Evolutionary conservation across 176 grass and related monocot species (phyloP).

Genomic region (Aegilops speltoides): DNA sequence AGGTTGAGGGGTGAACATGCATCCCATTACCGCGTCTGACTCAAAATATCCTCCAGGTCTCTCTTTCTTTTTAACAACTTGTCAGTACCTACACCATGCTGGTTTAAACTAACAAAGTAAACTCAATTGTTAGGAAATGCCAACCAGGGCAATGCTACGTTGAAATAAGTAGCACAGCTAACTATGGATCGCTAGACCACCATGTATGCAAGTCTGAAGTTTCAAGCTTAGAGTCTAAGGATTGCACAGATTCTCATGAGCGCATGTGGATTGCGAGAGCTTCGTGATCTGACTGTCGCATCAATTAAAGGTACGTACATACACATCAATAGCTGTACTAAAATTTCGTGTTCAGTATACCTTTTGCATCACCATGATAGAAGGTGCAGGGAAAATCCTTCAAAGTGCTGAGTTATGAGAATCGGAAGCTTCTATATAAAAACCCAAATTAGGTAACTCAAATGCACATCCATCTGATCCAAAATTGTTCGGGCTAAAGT

Average conservation of each 20-base stretch:
- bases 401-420: neutral
- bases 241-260: neutral
- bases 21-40: neutral
- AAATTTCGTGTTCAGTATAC: neutral
- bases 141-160: neutral
- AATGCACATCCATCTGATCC: neutral
- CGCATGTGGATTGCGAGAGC: neutral
- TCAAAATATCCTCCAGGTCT: neutral
- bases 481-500: too few relatives aligned
- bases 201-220: neutral
- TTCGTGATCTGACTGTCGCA: neutral
- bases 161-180: neutral
- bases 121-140: neutral
- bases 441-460: neutral
- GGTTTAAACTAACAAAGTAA: neutral
- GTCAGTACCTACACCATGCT: neutral
- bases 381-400: too few relatives aligned
- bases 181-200: neutral
- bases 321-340: neutral
- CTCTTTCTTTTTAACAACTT: neutral
- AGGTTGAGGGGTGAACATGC: neutral
- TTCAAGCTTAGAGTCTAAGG: neutral
- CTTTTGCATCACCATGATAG: neutral
- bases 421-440: neutral
- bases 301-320: neutral